Evolutionary conservation across 2,329 filamentous ascomycete species (phyloP), one percentile per base, ranked within the genome.

Genomic region (Scleromitrula shiraiana): DNA sequence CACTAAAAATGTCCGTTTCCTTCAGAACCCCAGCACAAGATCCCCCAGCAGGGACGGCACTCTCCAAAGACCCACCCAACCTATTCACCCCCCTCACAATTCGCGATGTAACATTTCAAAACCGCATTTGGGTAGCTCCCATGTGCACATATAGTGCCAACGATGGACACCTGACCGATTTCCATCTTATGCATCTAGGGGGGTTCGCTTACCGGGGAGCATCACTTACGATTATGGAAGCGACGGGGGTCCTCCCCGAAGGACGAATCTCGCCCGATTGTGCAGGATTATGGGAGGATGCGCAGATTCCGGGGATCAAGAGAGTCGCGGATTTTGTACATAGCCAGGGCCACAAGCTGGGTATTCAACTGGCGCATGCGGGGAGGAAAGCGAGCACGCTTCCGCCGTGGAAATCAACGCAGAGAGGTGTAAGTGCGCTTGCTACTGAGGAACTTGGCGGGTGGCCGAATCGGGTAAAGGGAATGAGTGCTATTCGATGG

Each of bases 221-320:
- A 0, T 85, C 79, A 2, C 70, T 95, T n/a, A 70, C 83, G 40
- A 78, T 89, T 50, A 73, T 90, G 49, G 90, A 95, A 69, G 88
- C 89, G 22, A 89, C 86, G 0, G 73, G 80, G 26, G 85, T 95
- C 0, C 72, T 78, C 8, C 68, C 86, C 5, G 80, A 90, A 57
- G 89, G 89, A 24, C 78, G 90, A 47, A 95, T 95, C 70, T 85
- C 85, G 0, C 88, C 88, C 1, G 74, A 90, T 64, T 86, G 91
- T 63, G 68, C 71, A 10, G 88, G 90, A 0, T 68, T 96, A 7
- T 96, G 89, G 90, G 74, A 84, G 53, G 90, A 95, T 64, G 80
- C 76, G 27, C 90, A 96, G 65, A 83, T 90, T 51, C 82, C 76
- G 3, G 51, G 50, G 14, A 68, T 94, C 49, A 77, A 75, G 62